Evolutionary conservation across 2,329 filamentous ascomycete genomes (phyloP), one percentile per base, ranked within the genome.

Genomic region (Alternaria ventricosa): DNA sequence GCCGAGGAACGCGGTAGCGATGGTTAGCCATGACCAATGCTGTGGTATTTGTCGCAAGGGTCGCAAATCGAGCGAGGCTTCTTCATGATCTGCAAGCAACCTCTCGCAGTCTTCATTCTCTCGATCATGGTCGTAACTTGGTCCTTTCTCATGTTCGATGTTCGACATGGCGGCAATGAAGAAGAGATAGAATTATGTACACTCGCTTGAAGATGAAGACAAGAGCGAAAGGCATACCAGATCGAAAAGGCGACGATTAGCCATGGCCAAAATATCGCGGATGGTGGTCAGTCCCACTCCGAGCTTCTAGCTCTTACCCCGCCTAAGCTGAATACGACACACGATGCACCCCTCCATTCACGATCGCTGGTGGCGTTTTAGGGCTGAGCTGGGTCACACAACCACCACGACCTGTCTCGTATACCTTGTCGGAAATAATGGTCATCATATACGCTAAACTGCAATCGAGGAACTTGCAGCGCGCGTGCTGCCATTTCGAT

Each of bases 361-460:
- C 54, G 43, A 49, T 64, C 46, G 58, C 63, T 54, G 60, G 64
- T 72, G 65, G 69, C 66, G 67, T 41, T 50, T 55, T 67, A 65
- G 49, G 61, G 68, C 67, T 68, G 61, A 65, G 58, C 45, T 53
- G 57, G 66, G 64, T 43, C 60, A 22, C 18, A 30, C 28, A 49
- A 11, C 20, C 50, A n/a, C 33, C 22, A 27, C 33, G 33, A 45
- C 46, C 51, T 43, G 25, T 12, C 41, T 60, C 61, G 54, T 63
- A 60, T 65, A 36, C 18, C 20, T 25, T 15, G 25, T 54, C 27
- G 36, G 36, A 41, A 41, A 41, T 41, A 41, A 41, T 41, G 36
- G 15, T 23, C 13, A 11, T 28, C 22, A 22, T 22, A 11, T 13
- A 20, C 22, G 13, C 20, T 25, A 27, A 9, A 22, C 28, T n/a